These are phyloP conservation scores for Glarea lozoyensis DNA, from an alignment of 495 filamentous ascomycete species.

Conservation along the genomic window DNA sequence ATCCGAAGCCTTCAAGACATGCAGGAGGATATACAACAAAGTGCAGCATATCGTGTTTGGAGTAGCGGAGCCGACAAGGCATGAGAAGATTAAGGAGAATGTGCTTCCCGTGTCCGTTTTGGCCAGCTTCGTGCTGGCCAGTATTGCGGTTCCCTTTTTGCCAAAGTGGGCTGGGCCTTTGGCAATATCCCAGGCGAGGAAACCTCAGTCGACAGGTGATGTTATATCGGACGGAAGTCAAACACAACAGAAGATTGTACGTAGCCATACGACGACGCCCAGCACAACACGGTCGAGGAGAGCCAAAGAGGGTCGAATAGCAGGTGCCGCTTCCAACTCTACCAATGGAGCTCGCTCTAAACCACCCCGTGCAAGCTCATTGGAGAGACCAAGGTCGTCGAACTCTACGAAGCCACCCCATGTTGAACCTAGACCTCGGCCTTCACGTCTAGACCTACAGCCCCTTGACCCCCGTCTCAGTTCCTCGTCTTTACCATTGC, in stretches of 20 bases:
- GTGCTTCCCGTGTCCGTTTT: constrained; percentile 62
- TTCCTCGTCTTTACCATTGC: constrained; percentile 56
- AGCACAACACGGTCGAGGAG: constrained; percentile 19
- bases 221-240: constrained; percentile 42
- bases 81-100: constrained; percentile 69
- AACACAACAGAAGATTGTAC: constrained; percentile 33
- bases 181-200: constrained; percentile 64
- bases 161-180: constrained; percentile 60
- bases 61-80: constrained; percentile 44
- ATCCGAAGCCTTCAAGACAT: constrained; percentile 60
- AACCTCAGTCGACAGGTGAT: constrained; percentile 48
- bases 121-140: constrained; percentile 60
- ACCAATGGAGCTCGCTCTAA: constrained; percentile 8
- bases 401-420: constrained; percentile 15
- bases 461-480: constrained; percentile 43
- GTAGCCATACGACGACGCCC: constrained; percentile 52
- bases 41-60: constrained; percentile 74
- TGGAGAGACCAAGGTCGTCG: constrained; percentile 19
- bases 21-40: constrained; percentile 67
- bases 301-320: constrained; percentile 26
- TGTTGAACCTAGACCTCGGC: constrained; percentile 22
- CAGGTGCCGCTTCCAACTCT: constrained; percentile 13
- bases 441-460: constrained; percentile 31
- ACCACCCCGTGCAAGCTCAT: constrained; percentile 6
- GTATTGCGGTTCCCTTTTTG: constrained; percentile 42